These are phyloP conservation scores for Castanea sativa DNA, from an alignment of 306 rosid genomes.

Conservation along the genomic window DNA sequence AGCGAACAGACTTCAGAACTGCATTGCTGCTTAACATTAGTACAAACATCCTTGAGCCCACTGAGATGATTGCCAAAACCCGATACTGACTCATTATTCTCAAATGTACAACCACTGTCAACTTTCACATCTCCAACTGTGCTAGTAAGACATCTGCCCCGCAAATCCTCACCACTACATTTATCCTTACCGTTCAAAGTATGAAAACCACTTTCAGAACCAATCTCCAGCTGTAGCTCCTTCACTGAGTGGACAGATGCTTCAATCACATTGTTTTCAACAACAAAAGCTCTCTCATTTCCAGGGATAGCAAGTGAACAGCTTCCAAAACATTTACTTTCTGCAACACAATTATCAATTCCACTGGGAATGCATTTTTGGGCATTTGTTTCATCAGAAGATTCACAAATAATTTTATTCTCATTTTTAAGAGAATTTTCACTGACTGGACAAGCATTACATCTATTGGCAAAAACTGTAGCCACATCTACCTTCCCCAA, in stretches of 20 bases:
- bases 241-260: slow-evolving; percentile 21
- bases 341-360: slow-evolving; percentile 18
- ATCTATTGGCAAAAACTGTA: slow-evolving; percentile 25
- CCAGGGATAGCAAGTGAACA: slow-evolving; percentile 19
- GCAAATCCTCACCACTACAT: slow-evolving; percentile 23
- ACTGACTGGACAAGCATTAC: slow-evolving; percentile 23
- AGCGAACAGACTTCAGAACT: slow-evolving; percentile 35
- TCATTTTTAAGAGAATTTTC: slow-evolving; percentile 19
- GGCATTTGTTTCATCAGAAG: slow-evolving; percentile 35
- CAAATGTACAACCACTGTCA: slow-evolving; percentile 26
- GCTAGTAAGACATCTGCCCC: slow-evolving; percentile 16
- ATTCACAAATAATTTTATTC: slow-evolving; percentile 15
- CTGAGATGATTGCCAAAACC: slow-evolving; percentile 20
- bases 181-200: slow-evolving; percentile 31
- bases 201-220: slow-evolving; percentile 29
- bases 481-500: slow-evolving; percentile 27
- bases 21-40: slow-evolving; percentile 26
- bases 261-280: slow-evolving; percentile 18
- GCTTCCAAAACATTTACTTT: slow-evolving; percentile 26
- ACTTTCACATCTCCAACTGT: slow-evolving; percentile 24
- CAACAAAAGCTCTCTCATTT: slow-evolving; percentile 25
- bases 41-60: slow-evolving; percentile 26
- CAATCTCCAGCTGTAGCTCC: slow-evolving; percentile 22
- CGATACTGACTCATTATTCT: slow-evolving; percentile 26
- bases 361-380: slow-evolving; percentile 23